Percentiles rank a stretch among this genome's conserved stretches.
phyloP scores from a whole-genome alignment of 169 alveolate genomes.

The Cryptosporidium tyzzeri region DNA sequence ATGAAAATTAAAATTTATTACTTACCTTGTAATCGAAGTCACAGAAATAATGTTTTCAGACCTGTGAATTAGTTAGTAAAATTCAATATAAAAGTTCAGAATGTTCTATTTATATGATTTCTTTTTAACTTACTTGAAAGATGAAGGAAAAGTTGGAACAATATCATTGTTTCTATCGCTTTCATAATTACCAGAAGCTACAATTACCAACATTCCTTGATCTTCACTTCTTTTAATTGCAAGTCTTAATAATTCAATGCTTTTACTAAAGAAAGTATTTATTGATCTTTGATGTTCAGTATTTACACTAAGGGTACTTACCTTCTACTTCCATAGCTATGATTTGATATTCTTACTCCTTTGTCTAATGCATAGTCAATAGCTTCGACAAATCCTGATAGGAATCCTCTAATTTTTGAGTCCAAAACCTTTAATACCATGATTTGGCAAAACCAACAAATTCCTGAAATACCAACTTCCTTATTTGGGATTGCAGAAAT shows the following conservation, averaged over 20 bases:
- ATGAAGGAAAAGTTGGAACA: constrained; percentile 67
- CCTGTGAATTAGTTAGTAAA: constrained; percentile 6
- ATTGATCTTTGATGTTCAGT: background rate
- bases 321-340: constrained; percentile 83
- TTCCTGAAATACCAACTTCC: constrained; percentile 81
- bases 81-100: background rate
- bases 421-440: constrained; percentile 81
- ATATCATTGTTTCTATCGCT: constrained; percentile 44
- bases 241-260: constrained; percentile 53
- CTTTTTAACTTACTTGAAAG: constrained; percentile 60
- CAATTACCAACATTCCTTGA: constrained; percentile 72
- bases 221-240: constrained; percentile 72
- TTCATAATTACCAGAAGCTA: constrained; percentile 66
- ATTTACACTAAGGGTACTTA: constrained; percentile 21
- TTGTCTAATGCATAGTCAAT: constrained; percentile 83
- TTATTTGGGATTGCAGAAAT: constrained; percentile 83
- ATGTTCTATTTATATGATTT: background rate
- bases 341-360: constrained; percentile 81
- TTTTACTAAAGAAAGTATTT: constrained; percentile 18
- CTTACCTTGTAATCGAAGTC: constrained; percentile 67
- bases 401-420: constrained; percentile 80
- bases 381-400: constrained; percentile 81
- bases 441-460: constrained; percentile 82
- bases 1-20: background rate
- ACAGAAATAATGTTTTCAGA: constrained; percentile 59